These are phyloP conservation scores for Medicago arabica DNA, from an alignment of 306 rosid genomes.

Conservation along the genomic window DNA sequence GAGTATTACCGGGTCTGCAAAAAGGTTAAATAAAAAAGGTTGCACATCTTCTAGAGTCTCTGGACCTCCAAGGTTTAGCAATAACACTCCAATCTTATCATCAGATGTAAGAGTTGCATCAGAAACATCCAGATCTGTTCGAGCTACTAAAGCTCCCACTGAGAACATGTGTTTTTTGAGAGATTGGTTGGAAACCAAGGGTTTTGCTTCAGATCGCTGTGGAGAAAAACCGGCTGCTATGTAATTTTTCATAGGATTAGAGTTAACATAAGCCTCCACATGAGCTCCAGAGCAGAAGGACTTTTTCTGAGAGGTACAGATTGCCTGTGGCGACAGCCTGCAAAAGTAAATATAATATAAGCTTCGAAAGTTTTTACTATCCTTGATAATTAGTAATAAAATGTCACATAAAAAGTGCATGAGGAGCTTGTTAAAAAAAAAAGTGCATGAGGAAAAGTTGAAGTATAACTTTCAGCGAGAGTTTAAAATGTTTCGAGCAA, in stretches of 20 bases:
- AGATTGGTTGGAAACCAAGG: constrained; percentile 61
- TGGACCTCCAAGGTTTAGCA: constrained; percentile 97
- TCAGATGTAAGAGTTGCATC: constrained; percentile 60
- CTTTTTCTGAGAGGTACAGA: constrained; percentile 58
- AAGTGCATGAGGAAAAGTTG: too few species aligned
- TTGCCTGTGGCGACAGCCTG: constrained; percentile 61
- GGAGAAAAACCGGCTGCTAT: constrained; percentile 48
- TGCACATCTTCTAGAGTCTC: constrained; percentile 98
- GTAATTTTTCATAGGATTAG: constrained; percentile 47
- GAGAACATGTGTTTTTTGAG: constrained; percentile 56
- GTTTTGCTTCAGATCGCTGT: constrained; percentile 55
- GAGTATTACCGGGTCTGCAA: constrained; percentile 87
- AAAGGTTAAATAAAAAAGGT: constrained; percentile 93
- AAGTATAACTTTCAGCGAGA: too few species aligned
- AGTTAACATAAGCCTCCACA: constrained; percentile 47
- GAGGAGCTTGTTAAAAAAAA: too few species aligned
- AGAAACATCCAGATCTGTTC: constrained; percentile 53
- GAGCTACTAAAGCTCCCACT: constrained; percentile 63
- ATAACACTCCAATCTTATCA: constrained; percentile 81
- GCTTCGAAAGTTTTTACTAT: constrained; percentile 5
- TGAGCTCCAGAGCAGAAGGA: constrained; percentile 53
- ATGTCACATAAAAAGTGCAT: too few species aligned
- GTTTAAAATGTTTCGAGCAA: too few species aligned
- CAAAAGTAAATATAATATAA: constrained; percentile 27
- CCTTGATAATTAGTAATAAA: too few species aligned